Base-by-base conservation (phyloP, 306 rosid genomes). In the Dalbergia cultrata region DNA sequence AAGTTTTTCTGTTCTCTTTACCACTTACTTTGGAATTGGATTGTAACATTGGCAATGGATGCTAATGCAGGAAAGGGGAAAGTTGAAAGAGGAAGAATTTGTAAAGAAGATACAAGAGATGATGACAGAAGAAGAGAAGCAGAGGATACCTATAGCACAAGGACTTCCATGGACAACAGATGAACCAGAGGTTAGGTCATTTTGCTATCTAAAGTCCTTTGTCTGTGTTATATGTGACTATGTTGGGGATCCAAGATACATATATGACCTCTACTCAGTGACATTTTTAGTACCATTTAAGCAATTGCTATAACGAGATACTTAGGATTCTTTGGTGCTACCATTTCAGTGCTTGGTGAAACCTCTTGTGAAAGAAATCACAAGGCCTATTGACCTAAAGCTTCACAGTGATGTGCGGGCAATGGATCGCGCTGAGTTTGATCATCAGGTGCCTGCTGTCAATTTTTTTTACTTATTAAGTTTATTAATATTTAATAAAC, bases 161-260 rank as follows among this genome's bases (percentile, higher is more conserved):
- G 99, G 99, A 61, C 97, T 96, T 81, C 99, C 99, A 34, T 93
- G 93, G 97, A 96, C 99, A 70, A 96, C 97, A 18, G 97, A 96
- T 84, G 98, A 93, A 83, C 99, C 99, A 18, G 97, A 95, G 98
- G 99, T 92, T 70, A 74, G 79, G 47, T 18, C 33, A 22, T 74
- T 59, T 71, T 61, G 45, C 33, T 67, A n/a, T 62, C 44, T 11
- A 70, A 69, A 63, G 49, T 43, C 64, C 11, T 35, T 21, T 18
- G 47, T 77, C 18, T 64, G 35, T 14, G 8, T 26, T 41, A 4
- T 65, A 3, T 56, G 34, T 34, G 19, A 78, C 60, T 56, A 56
- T 78, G 56, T 45, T 75, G 6, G 16, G 31, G 14, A 53, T 50
- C 21, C 22, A 52, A 62, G 39, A 35, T 56, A 59, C 44, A 34